Conservation (phyloP, 2,329 filamentous ascomycete genomes). For the Huntiella moniliformis region DNA sequence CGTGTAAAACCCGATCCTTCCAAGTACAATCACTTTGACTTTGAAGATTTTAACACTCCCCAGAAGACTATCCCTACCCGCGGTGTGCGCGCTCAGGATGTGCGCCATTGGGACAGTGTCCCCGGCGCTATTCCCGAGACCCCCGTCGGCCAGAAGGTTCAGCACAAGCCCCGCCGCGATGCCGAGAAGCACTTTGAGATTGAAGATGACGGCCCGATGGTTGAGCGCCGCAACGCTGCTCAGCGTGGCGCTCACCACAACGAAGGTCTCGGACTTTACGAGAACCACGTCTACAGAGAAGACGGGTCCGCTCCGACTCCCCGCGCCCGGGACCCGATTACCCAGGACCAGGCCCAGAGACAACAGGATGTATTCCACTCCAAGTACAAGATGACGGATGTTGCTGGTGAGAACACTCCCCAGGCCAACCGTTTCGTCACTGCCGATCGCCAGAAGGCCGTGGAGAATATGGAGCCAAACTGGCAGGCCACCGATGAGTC, state of each 20-base stretch:
- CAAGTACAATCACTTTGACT: constrained; percentile 21
- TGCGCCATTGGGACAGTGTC: constrained; percentile 62
- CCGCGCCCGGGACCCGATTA: constrained; percentile 19
- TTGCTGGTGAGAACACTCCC: constrained; percentile 31
- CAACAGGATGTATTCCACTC: constrained; percentile 51
- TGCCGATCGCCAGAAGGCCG: constrained; percentile 46
- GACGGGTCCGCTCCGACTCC: constrained; percentile 26
- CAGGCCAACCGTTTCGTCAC: constrained; percentile 26
- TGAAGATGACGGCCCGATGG: constrained; percentile 39
- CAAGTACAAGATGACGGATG: constrained; percentile 61
- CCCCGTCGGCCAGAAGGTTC: constrained; percentile 35
- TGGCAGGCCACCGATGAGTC: constrained; percentile 39
- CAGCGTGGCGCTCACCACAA: constrained; percentile 45
- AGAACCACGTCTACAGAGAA: constrained; percentile 53
- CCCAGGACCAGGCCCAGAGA: constrained; percentile 9
- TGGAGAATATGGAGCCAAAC: constrained; percentile 54
- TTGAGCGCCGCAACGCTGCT: constrained; percentile 30
- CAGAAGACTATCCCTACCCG: constrained; percentile 48
- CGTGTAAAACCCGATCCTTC: constrained; percentile 8
- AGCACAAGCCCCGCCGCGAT: constrained; percentile 53
- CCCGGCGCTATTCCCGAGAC: constrained; percentile 31
- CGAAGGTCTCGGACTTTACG: constrained; percentile 35
- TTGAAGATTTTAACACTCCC: constrained; percentile 73
- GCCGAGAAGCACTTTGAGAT: constrained; percentile 72
- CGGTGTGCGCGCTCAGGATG: constrained; percentile 43